These are phyloP conservation scores for Trypanosoma conorhini DNA, from an alignment of 208 protist genomes.

Conservation along the genomic window DNA sequence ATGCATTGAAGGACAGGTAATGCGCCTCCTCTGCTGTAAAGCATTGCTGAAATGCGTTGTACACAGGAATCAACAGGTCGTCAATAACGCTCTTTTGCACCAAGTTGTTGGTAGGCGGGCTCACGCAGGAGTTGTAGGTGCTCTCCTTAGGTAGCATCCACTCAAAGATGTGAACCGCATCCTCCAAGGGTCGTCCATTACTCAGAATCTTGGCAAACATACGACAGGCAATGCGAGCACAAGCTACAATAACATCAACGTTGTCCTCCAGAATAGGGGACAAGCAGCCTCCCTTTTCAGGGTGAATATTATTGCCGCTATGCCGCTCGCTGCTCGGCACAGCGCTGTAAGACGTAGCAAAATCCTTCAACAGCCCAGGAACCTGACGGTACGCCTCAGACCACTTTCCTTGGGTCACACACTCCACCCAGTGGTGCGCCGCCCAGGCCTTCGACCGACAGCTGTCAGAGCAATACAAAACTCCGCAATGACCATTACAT, in stretches of 20 bases:
- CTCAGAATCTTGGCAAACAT: slow-evolving; percentile 73
- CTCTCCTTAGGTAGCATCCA: slow-evolving; percentile 45
- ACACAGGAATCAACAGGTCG: slow-evolving; percentile 24
- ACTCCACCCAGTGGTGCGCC: slow-evolving; percentile 81
- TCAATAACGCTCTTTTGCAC: slow-evolving; percentile 1
- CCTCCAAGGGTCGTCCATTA: slow-evolving; percentile 41
- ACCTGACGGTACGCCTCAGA: slow-evolving; percentile 29
- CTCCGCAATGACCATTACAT: slow-evolving; percentile 58
- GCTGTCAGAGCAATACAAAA: slow-evolving; percentile 64
- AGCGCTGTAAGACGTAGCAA: slow-evolving; percentile 5
- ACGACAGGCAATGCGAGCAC: slow-evolving; percentile 55
- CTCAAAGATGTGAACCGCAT: slow-evolving; percentile 58
- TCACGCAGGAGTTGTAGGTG: neutral
- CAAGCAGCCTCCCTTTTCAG: neutral
- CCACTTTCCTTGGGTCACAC: slow-evolving; percentile 62
- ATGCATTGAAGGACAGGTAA: slow-evolving; percentile 53
- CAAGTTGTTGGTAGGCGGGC: neutral
- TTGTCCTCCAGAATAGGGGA: slow-evolving; percentile 21
- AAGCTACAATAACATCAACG: slow-evolving; percentile 38
- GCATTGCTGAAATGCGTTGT: slow-evolving; percentile 15
- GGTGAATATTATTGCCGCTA: neutral
- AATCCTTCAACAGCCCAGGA: slow-evolving; percentile 10
- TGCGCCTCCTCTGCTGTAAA: slow-evolving; percentile 51
- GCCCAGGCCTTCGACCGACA: slow-evolving; percentile 73
- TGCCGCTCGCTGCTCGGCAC: neutral